Evolutionary conservation across 768 basidiomycete genomes (phyloP).

Genomic region (Hemileccinum rubropunctum): DNA sequence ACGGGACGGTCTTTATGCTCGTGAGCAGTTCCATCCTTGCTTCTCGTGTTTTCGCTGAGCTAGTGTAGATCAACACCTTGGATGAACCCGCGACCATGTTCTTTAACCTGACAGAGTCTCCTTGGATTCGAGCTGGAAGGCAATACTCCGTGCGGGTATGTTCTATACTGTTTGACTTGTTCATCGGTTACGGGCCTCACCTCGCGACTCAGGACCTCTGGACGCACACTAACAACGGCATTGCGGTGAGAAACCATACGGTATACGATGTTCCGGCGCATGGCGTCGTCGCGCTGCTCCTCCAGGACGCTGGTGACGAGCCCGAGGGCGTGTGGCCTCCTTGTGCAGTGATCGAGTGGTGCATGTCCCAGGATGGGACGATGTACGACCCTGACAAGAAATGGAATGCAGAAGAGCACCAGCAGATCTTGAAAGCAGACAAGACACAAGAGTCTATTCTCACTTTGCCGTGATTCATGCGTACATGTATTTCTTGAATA

Average conservation of each 20-base stretch:
- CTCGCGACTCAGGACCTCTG: constrained; percentile 55
- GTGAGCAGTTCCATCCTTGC: constrained; percentile 31
- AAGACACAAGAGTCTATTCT: background rate
- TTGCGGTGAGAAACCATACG: constrained; percentile 57
- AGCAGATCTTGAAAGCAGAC: background rate
- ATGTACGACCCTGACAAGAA: constrained; percentile 29
- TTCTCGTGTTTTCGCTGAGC: background rate
- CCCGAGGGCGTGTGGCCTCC: constrained; percentile 55
- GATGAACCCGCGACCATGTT: constrained; percentile 54
- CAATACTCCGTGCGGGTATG: constrained; percentile 64
- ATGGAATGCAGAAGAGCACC: constrained; percentile 18
- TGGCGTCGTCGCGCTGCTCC: constrained; percentile 64
- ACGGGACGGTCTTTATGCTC: constrained; percentile 67
- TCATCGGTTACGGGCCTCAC: background rate
- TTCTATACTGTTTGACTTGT: background rate
- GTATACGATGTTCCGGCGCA: constrained; percentile 56
- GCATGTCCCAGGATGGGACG: constrained; percentile 58
- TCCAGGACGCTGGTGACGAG: constrained; percentile 67
- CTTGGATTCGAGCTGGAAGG: constrained; percentile 66
- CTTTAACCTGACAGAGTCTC: constrained; percentile 66
- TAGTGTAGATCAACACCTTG: constrained; percentile 54
- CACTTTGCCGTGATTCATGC: background rate
- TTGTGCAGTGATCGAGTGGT: constrained; percentile 57
- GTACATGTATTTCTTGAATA: background rate
- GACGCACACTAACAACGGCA: constrained; percentile 70